phyloP scores from a whole-genome alignment of 2,329 filamentous ascomycete genomes.

The Arthroderma uncinatum region DNA sequence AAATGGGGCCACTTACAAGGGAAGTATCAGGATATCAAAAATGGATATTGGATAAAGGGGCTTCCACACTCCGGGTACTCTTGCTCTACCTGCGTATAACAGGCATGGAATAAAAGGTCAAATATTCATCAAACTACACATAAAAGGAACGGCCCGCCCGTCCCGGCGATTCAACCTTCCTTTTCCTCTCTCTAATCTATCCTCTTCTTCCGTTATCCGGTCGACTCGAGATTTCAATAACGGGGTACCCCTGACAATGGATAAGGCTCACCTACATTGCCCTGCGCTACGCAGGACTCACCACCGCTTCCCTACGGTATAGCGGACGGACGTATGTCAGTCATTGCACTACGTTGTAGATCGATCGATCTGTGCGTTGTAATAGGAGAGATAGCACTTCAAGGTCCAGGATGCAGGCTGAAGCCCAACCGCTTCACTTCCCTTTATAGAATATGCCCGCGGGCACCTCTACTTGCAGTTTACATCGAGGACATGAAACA shows the following conservation, averaged over 20 bases:
- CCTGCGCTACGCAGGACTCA: neutral
- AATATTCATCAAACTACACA: neutral
- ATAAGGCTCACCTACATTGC: neutral
- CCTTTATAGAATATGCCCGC: neutral
- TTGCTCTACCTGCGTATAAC: neutral
- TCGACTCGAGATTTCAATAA: neutral
- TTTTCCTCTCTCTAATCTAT: neutral
- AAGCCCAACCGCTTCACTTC: neutral
- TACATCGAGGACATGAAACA: neutral
- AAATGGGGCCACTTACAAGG: too few species aligned
- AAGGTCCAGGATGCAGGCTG: neutral
- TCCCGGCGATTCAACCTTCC: neutral
- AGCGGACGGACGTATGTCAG: slow-evolving; percentile 2
- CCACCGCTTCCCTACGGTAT: neutral
- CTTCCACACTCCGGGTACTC: too few species aligned
- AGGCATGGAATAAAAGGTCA: neutral
- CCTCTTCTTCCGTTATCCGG: neutral
- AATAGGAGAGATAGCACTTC: neutral
- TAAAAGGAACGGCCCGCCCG: slow-evolving; percentile 1
- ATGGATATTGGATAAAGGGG: too few species aligned
- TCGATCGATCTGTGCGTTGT: neutral
- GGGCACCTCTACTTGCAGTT: neutral
- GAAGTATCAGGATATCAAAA: too few species aligned
- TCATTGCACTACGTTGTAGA: neutral
- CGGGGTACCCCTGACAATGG: neutral